Evolutionary conservation across 768 basidiomycete species (phyloP).

Genomic region (Omphalotus guepiniiformis): DNA sequence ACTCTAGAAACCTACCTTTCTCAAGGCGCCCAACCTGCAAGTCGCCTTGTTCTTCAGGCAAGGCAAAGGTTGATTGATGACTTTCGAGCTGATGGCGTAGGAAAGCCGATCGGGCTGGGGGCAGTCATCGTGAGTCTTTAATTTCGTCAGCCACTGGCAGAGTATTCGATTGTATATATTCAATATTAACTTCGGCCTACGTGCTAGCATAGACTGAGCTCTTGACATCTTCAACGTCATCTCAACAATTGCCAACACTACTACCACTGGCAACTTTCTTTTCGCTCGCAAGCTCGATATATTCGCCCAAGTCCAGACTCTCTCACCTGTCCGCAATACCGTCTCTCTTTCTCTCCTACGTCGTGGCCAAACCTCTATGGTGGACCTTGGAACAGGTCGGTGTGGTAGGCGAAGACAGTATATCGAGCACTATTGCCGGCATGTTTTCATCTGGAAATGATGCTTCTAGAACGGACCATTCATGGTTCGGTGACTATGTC

Average conservation of each 20-base stretch:
- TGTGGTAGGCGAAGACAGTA: slow-evolving; percentile 57
- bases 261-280: slow-evolving; percentile 55
- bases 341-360: slow-evolving; percentile 60
- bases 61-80: slow-evolving; percentile 50
- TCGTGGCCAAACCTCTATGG: slow-evolving; percentile 79
- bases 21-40: slow-evolving; percentile 49
- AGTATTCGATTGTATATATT: background rate
- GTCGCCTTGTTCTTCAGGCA: slow-evolving; percentile 59
- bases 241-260: slow-evolving; percentile 20
- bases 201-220: slow-evolving; percentile 56
- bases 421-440: slow-evolving; percentile 16
- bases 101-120: slow-evolving; percentile 70
- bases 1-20: slow-evolving; percentile 59
- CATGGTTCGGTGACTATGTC: slow-evolving; percentile 71
- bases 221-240: slow-evolving; percentile 27
- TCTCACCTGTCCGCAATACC: slow-evolving; percentile 36
- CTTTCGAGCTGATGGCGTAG: slow-evolving; percentile 62
- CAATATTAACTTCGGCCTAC: background rate
- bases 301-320: slow-evolving; percentile 55
- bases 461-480: slow-evolving; percentile 33
- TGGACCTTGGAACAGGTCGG: slow-evolving; percentile 84
- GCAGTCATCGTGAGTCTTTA: slow-evolving; percentile 64
- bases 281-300: slow-evolving; percentile 52
- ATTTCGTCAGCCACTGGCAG: background rate
- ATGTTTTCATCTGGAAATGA: slow-evolving; percentile 20